Evolutionary conservation across 768 basidiomycete species (phyloP).

Genomic region (Serendipita sp.): DNA sequence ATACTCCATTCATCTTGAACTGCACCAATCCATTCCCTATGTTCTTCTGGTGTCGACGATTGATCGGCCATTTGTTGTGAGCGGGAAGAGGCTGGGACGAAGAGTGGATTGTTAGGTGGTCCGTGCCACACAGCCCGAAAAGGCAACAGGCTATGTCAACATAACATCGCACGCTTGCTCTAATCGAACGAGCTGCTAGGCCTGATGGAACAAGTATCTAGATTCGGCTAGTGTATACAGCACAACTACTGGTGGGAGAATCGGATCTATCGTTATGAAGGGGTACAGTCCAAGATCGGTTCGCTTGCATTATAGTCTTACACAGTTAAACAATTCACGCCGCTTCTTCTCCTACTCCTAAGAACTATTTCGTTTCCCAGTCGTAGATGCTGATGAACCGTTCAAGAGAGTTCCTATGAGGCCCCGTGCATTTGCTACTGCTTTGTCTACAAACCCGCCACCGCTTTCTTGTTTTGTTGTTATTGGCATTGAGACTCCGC

Average conservation of each 20-base stretch:
- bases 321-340: background rate
- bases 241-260: background rate
- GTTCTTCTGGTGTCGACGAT: background rate
- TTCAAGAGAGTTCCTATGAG: slow-evolving; percentile 1
- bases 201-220: too few species aligned
- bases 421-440: background rate
- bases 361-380: background rate
- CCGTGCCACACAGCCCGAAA: background rate
- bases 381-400: background rate
- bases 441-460: background rate
- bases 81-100: background rate
- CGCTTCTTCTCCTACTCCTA: background rate
- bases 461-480: background rate
- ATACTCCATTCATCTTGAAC: slow-evolving; percentile 74
- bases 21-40: slow-evolving; percentile 39
- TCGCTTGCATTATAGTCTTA: background rate
- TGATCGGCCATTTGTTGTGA: background rate
- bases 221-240: background rate
- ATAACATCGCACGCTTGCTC: background rate
- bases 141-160: background rate
- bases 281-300: too few species aligned
- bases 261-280: too few species aligned
- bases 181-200: too few species aligned
- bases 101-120: background rate
- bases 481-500: background rate